Evolutionary conservation across 345 rosid species (phyloP), one percentile per base, ranked within the genome.

Genomic region (Barbarea vulgaris): DNA sequence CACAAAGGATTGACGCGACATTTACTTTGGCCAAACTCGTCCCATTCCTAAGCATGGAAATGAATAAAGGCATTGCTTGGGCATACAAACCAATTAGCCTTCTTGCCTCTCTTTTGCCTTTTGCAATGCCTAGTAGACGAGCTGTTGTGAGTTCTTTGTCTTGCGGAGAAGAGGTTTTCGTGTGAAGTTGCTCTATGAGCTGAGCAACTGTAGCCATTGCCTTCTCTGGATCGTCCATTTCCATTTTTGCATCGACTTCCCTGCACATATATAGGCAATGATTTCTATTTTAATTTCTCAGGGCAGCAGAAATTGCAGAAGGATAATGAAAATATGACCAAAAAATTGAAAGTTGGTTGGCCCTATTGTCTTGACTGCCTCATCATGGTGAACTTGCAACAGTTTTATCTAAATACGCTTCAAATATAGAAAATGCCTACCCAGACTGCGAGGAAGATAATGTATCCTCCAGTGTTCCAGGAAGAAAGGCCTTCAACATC

Each of bases 31-130:
- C 86, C 64, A 80, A 48, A 74, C 69, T 74, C 36, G 96, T 88
- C 57, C 98, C 96, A 37, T 75, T 85, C 83, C 98, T 84, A 60
- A 93, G 93, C 76, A 86, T 70, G 50, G 96, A 88, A 84, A 89
- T 83, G 76, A 93, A 87, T 82, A 93, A 81, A 10, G 98, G 92
- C 97, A 91, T 89, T 64, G 97, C 90, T 68, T 93, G 98, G 54
- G 88, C 78, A 79, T 93, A 89, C 48, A 87, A 85, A 56, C 93
- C 97, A 36, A 93, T 83, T 63, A 93, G 85, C 48, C 82, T 44
- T 77, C 98, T 89, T 33, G 91, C 92, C 70, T 91, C 96, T 69
- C 82, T 87, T 76, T 84, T 86, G 41, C 85, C 86, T 80, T 75
- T 86, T 56, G 88, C 92, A 80, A 91, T 82, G 50, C 85, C 74